Percentiles rank a stretch among this genome's conserved stretches.
Conservation (phyloP, 2,329 filamentous ascomycete species). For the Hymenoscyphus linearis region DNA sequence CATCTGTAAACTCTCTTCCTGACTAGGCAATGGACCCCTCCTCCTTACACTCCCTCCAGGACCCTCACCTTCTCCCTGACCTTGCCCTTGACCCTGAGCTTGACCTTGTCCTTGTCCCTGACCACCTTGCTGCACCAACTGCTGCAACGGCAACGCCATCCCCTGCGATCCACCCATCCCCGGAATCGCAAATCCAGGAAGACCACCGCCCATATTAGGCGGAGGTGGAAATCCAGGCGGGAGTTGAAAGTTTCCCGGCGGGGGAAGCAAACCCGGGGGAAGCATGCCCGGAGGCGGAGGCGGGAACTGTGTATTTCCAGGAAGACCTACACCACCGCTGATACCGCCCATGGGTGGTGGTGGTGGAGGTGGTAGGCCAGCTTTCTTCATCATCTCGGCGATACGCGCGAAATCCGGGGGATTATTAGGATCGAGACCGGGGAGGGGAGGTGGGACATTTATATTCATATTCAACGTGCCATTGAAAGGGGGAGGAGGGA, state of each 20-base stretch:
- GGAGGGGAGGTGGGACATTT: constrained; percentile 37
- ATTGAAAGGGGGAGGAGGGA: constrained; percentile 38
- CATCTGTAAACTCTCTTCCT: constrained; percentile 73
- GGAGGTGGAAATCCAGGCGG: constrained; percentile 30
- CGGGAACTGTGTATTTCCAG: constrained; percentile 16
- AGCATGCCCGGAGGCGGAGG: constrained; percentile 41
- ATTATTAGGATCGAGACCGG: constrained; percentile 53
- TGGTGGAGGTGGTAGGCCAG: constrained; percentile 57
- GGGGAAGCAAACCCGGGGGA: constrained; percentile 44
- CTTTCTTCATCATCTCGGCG: constrained; percentile 60
- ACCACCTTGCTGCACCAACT: background rate
- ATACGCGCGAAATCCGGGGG: constrained; percentile 57
- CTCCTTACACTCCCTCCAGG: constrained; percentile 44
- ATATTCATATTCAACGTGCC: constrained; percentile 43
- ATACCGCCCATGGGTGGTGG: constrained; percentile 36
- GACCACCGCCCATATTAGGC: constrained; percentile 30
- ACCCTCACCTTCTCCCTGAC: background rate
- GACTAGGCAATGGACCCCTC: constrained; percentile 71
- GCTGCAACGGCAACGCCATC: no score
- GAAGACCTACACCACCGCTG: no score
- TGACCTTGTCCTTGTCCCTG: constrained; percentile 7
- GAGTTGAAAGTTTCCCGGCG: constrained; percentile 29
- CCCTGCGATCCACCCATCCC: constrained; percentile 20
- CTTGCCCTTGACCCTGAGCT: constrained; percentile 13
- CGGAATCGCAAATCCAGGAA: constrained; percentile 31